Evolutionary conservation across 805 yeast genomes (phyloP), one percentile per base, ranked within the genome.

Genomic region (Saturnispora quitensis): DNA sequence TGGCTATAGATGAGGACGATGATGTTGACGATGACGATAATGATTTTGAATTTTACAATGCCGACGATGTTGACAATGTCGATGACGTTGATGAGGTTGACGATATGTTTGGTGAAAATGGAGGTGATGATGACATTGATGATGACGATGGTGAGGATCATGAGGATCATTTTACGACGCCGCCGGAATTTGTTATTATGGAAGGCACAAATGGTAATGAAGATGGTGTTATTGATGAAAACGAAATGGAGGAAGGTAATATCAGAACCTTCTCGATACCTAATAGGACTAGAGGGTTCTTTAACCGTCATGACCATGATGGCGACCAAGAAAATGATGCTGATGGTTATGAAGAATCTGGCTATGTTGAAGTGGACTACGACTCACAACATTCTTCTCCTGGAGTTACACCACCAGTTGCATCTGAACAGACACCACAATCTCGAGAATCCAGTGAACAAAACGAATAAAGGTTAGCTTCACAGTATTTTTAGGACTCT

Each of bases 11-110:
- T 15, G 56, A 53, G 1, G 57, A 53, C 22, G 51, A 54, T 25
- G 55, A 42, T 35, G 59, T 44, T 8, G 60, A 56, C 17, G 45
- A 9, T 5, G 43, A 52, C 20, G 53, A 45, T 13, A 40, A 42
- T 31, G 33, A 22, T n/a, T 45, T 50, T 25, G 42, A 43, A 12
- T 51, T 62, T 38, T 61, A 56, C 20, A 58, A 60, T n/a, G 52
- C 54, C 28, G 55, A 36, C 22, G 24, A 25, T 15, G 53, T 18
- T 20, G 22, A 20, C 9, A 43, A 25, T 15, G 40, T 60, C 48
- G 33, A 55, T 51, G 43, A 63, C 5, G 42, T 7, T 46, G 31
- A 28, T 12, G 35, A 51, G 36, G 60, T 55, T n/a, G 57, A 54
- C 13, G 57, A 52, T 28, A 48, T 52, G 28, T 54, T 40, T 36